phyloP scores from a whole-genome alignment of 164 flowering plant species.

The Dillenia suffruticosa region DNA sequence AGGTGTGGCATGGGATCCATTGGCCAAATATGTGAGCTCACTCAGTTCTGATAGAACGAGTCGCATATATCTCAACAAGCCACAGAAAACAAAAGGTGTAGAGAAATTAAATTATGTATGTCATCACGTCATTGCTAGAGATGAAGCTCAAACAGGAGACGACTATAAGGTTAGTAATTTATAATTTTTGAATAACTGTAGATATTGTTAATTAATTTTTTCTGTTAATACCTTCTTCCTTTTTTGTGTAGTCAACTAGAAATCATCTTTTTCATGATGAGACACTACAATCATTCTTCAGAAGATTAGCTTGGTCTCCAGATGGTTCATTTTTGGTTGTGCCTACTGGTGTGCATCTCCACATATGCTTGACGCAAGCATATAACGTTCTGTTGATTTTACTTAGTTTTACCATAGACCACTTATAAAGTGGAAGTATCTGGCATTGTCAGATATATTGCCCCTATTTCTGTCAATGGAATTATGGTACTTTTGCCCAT shows the following conservation, averaged over 20 bases:
- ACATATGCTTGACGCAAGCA: too few species aligned
- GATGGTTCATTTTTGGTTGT: constrained; percentile 94
- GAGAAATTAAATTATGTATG: constrained; percentile 67
- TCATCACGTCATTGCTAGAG: constrained; percentile 74
- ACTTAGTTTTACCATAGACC: too few species aligned
- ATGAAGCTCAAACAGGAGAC: constrained; percentile 45
- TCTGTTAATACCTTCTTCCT: neutral
- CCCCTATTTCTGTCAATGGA: neutral
- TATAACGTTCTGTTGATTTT: too few species aligned
- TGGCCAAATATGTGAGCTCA: constrained; percentile 76
- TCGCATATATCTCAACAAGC: constrained; percentile 70
- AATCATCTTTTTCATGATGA: constrained; percentile 92
- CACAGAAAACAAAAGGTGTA: constrained; percentile 56
- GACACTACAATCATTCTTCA: constrained; percentile 95
- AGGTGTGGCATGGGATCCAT: constrained; percentile 98
- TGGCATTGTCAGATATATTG: too few species aligned
- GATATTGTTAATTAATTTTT: neutral
- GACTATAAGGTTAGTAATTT: constrained; percentile 61
- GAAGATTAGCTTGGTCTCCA: constrained; percentile 97
- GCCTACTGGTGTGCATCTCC: constrained; percentile 73
- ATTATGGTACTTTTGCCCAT: neutral
- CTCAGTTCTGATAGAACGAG: constrained; percentile 96
- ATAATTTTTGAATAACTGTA: neutral
- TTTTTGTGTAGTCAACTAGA: constrained; percentile 39
- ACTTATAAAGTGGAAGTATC: too few species aligned